These are phyloP conservation scores for Leptodermis oblonga DNA, from an alignment of 257 asterid species.

Conservation along the genomic window DNA sequence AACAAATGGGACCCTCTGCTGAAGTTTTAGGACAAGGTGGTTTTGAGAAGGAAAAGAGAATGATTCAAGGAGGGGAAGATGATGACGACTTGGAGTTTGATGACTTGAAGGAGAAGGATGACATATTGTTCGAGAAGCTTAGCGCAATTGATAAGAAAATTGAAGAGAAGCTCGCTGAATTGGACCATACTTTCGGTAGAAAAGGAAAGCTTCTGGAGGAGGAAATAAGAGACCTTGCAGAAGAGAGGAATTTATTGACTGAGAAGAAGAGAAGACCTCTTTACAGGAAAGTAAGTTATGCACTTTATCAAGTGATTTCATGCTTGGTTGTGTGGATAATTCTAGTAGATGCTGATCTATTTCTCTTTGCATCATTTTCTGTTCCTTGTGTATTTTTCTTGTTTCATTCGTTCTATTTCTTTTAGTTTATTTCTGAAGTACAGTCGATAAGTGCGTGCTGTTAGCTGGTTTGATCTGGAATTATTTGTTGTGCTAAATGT, in stretches of 20 bases:
- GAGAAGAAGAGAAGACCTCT: slow-evolving; percentile 87
- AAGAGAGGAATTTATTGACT: slow-evolving; percentile 85
- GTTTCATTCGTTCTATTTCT: not conserved
- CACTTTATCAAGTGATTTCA: not conserved
- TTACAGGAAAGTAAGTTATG: slow-evolving; percentile 66
- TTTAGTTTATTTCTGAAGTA: not conserved
- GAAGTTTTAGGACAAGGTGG: slow-evolving; percentile 49
- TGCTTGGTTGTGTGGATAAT: not conserved
- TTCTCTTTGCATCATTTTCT: not conserved
- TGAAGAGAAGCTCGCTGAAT: slow-evolving; percentile 67
- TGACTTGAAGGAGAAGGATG: slow-evolving; percentile 82
- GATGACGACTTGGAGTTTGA: slow-evolving; percentile 58
- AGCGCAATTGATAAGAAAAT: slow-evolving; percentile 64
- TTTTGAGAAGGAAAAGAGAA: slow-evolving; percentile 43
- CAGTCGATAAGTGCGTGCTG: not conserved
- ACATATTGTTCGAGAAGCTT: slow-evolving; percentile 63
- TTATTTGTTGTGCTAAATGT: not conserved
- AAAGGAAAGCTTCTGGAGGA: slow-evolving; percentile 82
- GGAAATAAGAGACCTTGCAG: slow-evolving; percentile 93
- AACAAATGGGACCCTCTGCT: slow-evolving; percentile 40
- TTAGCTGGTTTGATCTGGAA: not conserved
- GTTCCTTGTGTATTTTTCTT: not conserved
- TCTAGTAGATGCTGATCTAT: not conserved
- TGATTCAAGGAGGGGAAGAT: slow-evolving; percentile 37
- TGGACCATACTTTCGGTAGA: slow-evolving; percentile 90